Percentiles rank a stretch among this genome's conserved stretches.
phyloP scores from a whole-genome alignment of 176 grass and related monocot species.

The Areca catechu region DNA sequence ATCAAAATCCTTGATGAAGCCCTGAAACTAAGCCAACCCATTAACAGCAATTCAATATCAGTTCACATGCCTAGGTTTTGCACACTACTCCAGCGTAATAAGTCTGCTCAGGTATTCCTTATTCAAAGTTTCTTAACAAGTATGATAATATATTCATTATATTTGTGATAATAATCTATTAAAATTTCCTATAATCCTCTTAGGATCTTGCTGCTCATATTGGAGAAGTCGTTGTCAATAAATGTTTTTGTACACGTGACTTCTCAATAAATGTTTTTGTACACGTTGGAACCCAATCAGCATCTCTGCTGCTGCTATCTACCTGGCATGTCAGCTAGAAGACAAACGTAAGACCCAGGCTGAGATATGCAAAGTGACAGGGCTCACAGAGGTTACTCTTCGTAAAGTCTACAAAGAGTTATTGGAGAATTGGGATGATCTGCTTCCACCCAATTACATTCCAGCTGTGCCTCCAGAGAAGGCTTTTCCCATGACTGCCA shows the following conservation, averaged over 20 bases:
- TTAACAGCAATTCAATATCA: constrained; percentile 94
- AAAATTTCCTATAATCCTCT: constrained; percentile 13
- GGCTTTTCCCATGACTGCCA: constrained; percentile 76
- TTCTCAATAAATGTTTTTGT: constrained; percentile 97
- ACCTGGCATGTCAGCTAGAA: constrained; percentile 91
- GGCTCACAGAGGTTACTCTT: constrained; percentile 91
- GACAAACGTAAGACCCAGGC: constrained; percentile 98
- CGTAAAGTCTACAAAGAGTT: constrained; percentile 99
- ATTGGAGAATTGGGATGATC: constrained; percentile 91
- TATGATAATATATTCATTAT: not conserved
- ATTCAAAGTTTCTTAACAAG: not conserved
- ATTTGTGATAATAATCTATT: not conserved
- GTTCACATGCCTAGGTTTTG: constrained; percentile 99
- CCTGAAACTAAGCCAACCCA: constrained; percentile 85
- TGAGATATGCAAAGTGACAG: constrained; percentile 91
- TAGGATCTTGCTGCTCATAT: constrained; percentile 96
- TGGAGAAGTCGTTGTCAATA: constrained; percentile 87
- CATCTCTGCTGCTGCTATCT: constrained; percentile 97
- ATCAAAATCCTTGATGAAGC: constrained; percentile 97
- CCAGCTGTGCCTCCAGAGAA: constrained; percentile 82
- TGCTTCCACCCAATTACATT: constrained; percentile 79
- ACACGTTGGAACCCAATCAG: constrained; percentile 88
- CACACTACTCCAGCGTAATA: constrained; percentile 89
- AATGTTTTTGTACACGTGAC: constrained; percentile 89
- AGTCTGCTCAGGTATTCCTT: constrained; percentile 82